phyloP scores from a whole-genome alignment of 1,284 basidiomycete genomes.

The Vanrija sp. region DNA sequence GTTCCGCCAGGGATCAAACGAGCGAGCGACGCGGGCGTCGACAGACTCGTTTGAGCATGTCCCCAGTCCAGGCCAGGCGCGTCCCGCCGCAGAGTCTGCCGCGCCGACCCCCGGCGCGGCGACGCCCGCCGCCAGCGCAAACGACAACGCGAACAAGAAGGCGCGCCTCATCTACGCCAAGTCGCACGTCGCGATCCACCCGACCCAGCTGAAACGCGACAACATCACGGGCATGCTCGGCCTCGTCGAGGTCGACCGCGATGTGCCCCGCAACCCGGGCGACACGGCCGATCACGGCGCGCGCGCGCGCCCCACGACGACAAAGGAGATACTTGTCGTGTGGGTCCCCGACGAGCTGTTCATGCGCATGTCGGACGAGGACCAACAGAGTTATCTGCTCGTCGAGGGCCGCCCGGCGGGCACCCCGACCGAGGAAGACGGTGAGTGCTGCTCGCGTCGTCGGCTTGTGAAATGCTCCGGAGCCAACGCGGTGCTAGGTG shows the following conservation, averaged over 20 bases:
- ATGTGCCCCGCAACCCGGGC: constrained; percentile 9
- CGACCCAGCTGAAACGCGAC: constrained; percentile 82
- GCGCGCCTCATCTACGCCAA: constrained; percentile 71
- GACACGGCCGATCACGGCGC: not conserved
- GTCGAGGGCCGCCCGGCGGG: constrained; percentile 25
- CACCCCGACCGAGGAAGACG: constrained; percentile 32
- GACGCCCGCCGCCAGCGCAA: not conserved
- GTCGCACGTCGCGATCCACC: constrained; percentile 89
- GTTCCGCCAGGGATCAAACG: not conserved
- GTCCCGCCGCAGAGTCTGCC: not conserved
- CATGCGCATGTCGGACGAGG: constrained; percentile 41
- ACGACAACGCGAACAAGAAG: constrained; percentile 15
- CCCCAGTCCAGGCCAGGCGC: too few relatives aligned
- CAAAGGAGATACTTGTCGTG: constrained; percentile 36
- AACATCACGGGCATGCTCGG: constrained; percentile 90
- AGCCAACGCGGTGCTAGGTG: not conserved
- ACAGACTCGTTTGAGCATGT: constrained; percentile 11
- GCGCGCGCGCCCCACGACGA: not conserved
- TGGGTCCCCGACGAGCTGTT: constrained; percentile 48
- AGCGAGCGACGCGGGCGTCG: not conserved
- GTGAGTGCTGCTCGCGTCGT: constrained; percentile 21
- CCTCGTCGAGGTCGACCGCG: constrained; percentile 62
- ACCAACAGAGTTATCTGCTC: constrained; percentile 33
- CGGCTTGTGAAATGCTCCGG: not conserved
- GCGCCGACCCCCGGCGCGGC: not conserved